Evolutionary conservation across 176 grass and related monocot genomes (phyloP).

Genomic region (Oryza meyeriana): DNA sequence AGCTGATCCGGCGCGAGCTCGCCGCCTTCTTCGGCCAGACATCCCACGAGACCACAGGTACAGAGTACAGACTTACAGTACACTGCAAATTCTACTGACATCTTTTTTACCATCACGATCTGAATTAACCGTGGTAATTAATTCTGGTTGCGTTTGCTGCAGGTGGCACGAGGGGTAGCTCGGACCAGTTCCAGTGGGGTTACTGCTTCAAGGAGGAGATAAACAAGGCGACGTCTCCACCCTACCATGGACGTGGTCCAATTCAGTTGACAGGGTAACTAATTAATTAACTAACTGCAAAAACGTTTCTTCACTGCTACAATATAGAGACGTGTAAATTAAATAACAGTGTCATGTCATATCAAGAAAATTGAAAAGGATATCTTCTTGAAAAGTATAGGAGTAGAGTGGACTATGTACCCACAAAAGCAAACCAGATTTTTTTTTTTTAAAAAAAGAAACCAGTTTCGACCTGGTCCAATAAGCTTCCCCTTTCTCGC

Average conservation of each 20-base stretch:
- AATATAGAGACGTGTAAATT: background rate
- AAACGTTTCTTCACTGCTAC: background rate
- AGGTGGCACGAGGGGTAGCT: slow-evolving; percentile 30
- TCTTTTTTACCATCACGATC: background rate
- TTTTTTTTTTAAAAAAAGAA: no score
- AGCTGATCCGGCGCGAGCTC: slow-evolving; percentile 34
- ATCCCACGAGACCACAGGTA: slow-evolving; percentile 65
- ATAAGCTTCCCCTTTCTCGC: background rate
- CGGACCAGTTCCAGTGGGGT: slow-evolving; percentile 51
- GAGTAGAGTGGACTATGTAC: background rate
- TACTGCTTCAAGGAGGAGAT: slow-evolving; percentile 56
- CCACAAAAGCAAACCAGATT: background rate
- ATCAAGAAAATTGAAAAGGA: no score
- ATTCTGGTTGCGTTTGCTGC: background rate
- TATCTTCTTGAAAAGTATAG: slow-evolving; percentile 9
- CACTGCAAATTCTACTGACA: background rate
- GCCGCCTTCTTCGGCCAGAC: slow-evolving; percentile 65
- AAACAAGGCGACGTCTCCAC: background rate
- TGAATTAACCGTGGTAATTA: background rate
- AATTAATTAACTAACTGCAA: slow-evolving; percentile 10
- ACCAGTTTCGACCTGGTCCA: background rate
- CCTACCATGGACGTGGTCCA: slow-evolving; percentile 51
- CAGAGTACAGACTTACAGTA: background rate
- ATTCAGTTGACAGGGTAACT: slow-evolving; percentile 52
- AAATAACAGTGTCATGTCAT: background rate